Base-by-base conservation (phyloP, 306 rosid genomes). In the Prunus padus region DNA sequence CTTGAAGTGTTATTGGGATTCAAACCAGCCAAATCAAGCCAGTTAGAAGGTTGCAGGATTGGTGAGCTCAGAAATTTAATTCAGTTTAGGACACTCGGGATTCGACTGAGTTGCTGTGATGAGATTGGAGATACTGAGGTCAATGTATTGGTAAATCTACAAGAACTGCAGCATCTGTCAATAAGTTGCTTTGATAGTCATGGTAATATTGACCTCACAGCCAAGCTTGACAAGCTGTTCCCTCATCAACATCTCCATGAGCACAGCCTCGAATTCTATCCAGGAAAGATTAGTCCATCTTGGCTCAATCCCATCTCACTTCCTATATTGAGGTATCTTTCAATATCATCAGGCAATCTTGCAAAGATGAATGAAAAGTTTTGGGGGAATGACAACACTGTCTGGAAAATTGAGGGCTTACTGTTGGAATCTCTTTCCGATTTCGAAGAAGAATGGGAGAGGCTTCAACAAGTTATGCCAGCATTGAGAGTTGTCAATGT, bases 271-370 rank as follows among this genome's bases (percentile, higher is more conserved):
- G 25, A 62, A 15, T 82, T 77, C 47, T 73, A 67, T 69, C 73
- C 79, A 2, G 77, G 85, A 57, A 68, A 68, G 82, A 52, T 54
- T 3, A 68, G 82, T 68, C 85, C 80, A 45, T 69, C 19, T 9
- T 77, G 85, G 85, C 77, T 82, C 47, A 82, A 69, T 49, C 79
- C 85, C 30, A 69, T 73, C 3, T 77, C 82, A 30, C 85, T 82
- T 52, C 82, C 80, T 31, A 52, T 69, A 66, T 68, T 82, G 33
- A 62, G n/a, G 60, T 73, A 52, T 71, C 65, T 82, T 11, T 82
- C 80, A 19, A 74, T 82, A 51, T 52, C 76, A 30, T 77, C 80
- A 0, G 82, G 82, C 19, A 69, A 77, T 69, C 78, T 77, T 51
- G 60, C 62, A 23, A 59, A 49, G 68, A 61, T 77, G 73, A 55